Evolutionary conservation across 2,329 filamentous ascomycete genomes (phyloP).

Genomic region (Furcasterigmium furcatum): DNA sequence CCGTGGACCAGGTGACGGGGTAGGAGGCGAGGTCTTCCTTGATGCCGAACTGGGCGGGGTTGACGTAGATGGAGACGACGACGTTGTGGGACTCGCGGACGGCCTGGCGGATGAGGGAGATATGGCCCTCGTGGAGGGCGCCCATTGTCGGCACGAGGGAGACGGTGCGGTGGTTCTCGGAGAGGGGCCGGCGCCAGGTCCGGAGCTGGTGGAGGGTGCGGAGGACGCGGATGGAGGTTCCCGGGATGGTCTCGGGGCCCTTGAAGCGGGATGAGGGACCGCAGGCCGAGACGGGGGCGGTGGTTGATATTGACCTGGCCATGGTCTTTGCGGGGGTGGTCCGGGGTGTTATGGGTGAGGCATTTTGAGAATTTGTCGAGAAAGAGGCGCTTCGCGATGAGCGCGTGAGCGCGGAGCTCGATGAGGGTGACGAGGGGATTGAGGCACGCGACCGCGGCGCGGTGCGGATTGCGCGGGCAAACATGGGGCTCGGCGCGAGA

Average conservation of each 20-base stretch:
- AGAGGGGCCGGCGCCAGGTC: slow-evolving; percentile 63
- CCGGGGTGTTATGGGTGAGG: neutral
- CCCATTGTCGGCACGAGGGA: slow-evolving; percentile 97
- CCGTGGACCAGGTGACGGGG: slow-evolving; percentile 82
- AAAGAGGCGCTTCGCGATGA: neutral
- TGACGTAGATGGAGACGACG: slow-evolving; percentile 90
- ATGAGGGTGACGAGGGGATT: neutral
- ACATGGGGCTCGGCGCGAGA: slow-evolving; percentile 3
- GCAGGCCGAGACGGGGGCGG: slow-evolving; percentile 13
- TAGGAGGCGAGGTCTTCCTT: slow-evolving; percentile 87
- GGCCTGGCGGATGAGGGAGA: slow-evolving; percentile 80
- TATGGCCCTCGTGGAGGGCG: slow-evolving; percentile 87
- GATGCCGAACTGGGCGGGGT: slow-evolving; percentile 92
- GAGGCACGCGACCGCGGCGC: slow-evolving; percentile 6
- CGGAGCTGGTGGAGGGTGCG: slow-evolving; percentile 72
- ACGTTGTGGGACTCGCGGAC: slow-evolving; percentile 82
- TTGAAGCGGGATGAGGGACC: slow-evolving; percentile 11
- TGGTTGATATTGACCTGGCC: slow-evolving; percentile 10
- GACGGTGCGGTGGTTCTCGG: slow-evolving; percentile 66
- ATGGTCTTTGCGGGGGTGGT: slow-evolving; percentile 7
- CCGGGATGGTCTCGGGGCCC: slow-evolving; percentile 45
- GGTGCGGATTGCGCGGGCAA: slow-evolving; percentile 10
- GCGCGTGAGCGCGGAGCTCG: neutral
- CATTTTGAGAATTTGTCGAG: neutral
- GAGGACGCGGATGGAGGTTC: slow-evolving; percentile 65